These are phyloP conservation scores for Nakazawaea siamensis DNA, from an alignment of 805 yeast genomes.

Conservation along the genomic window DNA sequence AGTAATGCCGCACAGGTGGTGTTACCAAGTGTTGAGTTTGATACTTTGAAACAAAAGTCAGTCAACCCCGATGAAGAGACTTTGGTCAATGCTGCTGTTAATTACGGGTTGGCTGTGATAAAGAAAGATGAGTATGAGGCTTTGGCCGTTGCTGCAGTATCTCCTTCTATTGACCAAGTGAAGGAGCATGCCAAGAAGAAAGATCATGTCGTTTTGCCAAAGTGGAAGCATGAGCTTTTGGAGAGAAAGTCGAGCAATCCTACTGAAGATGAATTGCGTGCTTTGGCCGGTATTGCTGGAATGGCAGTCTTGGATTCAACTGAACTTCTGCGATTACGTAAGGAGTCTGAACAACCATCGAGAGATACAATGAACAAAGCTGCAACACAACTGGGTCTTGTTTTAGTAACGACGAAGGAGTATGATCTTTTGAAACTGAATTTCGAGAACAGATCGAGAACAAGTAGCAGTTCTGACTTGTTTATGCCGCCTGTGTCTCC, in stretches of 20 bases:
- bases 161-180: conserved; percentile 20
- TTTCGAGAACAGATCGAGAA: conserved; percentile 8
- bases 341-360: conserved; percentile 13
- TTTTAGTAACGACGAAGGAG: conserved; percentile 19
- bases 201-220: conserved; percentile 14
- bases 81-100: conserved; percentile 1
- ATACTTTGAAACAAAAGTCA: conserved; percentile 6
- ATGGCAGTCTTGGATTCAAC: conserved; percentile 1
- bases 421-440: conserved; percentile 12
- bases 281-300: conserved; percentile 11
- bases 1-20: conserved; percentile 9
- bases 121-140: conserved; percentile 1
- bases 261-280: conserved; percentile 13
- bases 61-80: not conserved
- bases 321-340: conserved; percentile 1
- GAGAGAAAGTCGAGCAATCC: conserved; percentile 6
- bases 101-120: conserved; percentile 9
- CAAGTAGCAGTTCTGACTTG: not conserved
- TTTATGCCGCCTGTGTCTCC: conserved; percentile 2
- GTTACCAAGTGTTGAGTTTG: conserved; percentile 12
- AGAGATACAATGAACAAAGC: conserved; percentile 22
- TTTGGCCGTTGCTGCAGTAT: conserved; percentile 4
- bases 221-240: conserved; percentile 9
- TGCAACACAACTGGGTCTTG: conserved; percentile 23
- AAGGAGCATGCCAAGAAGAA: conserved; percentile 14